Base-by-base conservation (phyloP, 768 basidiomycete species). In the Trametes villosa region DNA sequence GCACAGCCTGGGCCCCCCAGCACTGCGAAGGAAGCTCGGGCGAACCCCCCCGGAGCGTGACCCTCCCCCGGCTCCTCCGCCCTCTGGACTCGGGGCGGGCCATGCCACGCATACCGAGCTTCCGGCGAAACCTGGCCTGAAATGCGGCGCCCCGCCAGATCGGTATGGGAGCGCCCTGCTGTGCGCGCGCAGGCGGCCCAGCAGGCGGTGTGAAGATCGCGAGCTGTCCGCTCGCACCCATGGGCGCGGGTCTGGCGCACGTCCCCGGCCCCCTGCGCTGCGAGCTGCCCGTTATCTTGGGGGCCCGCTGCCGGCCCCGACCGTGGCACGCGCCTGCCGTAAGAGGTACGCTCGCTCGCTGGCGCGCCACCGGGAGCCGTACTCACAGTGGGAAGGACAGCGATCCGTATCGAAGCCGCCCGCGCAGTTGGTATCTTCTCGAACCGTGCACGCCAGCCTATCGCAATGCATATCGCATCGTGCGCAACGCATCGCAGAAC, bases 341-440 rank as follows among this genome's bases (percentile, higher is more conserved):
- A 58, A 53, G 29, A 45, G 57, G 62, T 59, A 59, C 31, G 53
- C 34, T 38, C 2, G 41, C 45, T 46, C 44, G 53, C 53, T 45
- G 24, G 47, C 48, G 27, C 38, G 40, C 50, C 38, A 47, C 45
- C 41, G 36, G 38, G 24, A 18, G 46, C 40, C 26, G 47, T 55
- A 53, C 57, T 63, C 62, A 63, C 62, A 63, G 62, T 63, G 62
- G 62, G 62, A 63, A 63, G 9, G n/a, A 20, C 53, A 47, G 27
- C 38, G 53, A 44, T 33, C 31, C 40, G 38, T 38, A 17, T 29
- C 56, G 34, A 46, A 9, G 29, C 20, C 36, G 22, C 15, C 30
- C 45, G 56, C 45, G 51, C 56, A 11, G 22, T 48, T 30, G 31
- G 45, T 26, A 44, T 31, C 20, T n/a, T 9, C 20, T 27, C 8